Evolutionary conservation across 176 grass and related monocot genomes (phyloP).

Genomic region (Zizania latifolia): DNA sequence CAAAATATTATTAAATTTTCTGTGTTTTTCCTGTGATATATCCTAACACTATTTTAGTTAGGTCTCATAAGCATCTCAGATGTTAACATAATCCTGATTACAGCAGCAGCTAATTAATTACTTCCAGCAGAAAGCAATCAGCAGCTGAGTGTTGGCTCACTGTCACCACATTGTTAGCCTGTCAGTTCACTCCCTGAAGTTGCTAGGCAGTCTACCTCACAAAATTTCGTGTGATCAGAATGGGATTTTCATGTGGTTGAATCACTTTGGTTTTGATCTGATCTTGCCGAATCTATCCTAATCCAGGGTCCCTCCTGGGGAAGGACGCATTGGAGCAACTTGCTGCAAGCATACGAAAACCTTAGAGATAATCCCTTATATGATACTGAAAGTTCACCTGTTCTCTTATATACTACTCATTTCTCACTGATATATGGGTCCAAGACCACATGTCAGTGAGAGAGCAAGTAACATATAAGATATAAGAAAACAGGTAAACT

Average conservation of each 20-base stretch:
- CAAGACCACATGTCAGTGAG: no score
- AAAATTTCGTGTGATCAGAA: not conserved
- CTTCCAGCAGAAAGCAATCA: constrained; percentile 35
- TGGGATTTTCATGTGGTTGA: not conserved
- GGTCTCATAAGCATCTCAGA: not conserved
- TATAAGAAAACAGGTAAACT: no score
- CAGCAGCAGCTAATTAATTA: constrained; percentile 22
- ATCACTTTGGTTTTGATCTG: not conserved
- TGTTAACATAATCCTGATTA: not conserved
- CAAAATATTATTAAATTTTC: no score
- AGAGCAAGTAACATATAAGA: not conserved
- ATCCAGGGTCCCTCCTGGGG: not conserved
- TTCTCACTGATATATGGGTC: no score
- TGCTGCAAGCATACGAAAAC: not conserved
- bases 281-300: not conserved
- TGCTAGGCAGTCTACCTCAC: not conserved
- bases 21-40: no score
- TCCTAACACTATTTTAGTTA: no score
- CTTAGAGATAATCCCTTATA: no score
- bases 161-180: not conserved
- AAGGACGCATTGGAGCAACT: not conserved
- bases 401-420: no score
- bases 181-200: not conserved
- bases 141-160: constrained; percentile 27
- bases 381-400: no score